Evolutionary conservation across 176 grass and related monocot species (phyloP).

Genomic region (Aegilops tauschii): DNA sequence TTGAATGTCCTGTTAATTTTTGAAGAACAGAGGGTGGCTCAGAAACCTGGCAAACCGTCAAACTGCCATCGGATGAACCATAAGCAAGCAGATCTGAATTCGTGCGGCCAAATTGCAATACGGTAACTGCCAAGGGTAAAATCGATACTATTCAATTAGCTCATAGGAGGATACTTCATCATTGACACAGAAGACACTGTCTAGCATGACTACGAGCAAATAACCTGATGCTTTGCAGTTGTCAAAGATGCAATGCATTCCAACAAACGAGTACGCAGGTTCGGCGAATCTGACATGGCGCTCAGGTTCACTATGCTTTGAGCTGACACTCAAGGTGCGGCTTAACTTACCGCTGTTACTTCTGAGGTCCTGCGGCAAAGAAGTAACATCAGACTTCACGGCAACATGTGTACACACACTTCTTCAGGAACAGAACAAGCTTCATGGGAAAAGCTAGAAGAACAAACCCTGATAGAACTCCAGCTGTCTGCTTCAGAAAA

Average conservation of each 20-base stretch:
- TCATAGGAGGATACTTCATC: conserved; percentile 19
- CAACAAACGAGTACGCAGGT: conserved; percentile 93
- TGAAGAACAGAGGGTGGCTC: conserved; percentile 78
- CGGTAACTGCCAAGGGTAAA: conserved; percentile 59
- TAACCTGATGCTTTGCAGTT: conserved; percentile 89
- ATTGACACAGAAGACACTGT: conserved; percentile 8
- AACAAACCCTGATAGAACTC: conserved; percentile 65
- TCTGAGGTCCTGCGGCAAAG: conserved; percentile 69
- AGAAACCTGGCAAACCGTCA: conserved; percentile 89
- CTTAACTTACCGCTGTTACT: conserved; percentile 51
- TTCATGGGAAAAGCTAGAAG: conserved; percentile 1
- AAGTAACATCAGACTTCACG: conserved; percentile 18
- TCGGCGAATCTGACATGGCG: conserved; percentile 58
- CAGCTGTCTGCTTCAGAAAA: conserved; percentile 68
- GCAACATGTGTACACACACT: not conserved
- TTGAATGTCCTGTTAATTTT: conserved; percentile 84
- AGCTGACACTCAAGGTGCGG: conserved; percentile 50
- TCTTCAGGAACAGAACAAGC: not conserved
- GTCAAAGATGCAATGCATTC: conserved; percentile 99
- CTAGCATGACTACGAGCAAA: conserved; percentile 24
- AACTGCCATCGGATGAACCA: conserved; percentile 86
- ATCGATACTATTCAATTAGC: conserved; percentile 2
- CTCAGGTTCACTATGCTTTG: conserved; percentile 66
- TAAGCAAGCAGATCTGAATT: conserved; percentile 90
- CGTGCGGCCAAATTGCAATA: conserved; percentile 89